These are phyloP conservation scores for Raffaelea ambrosiae DNA, from an alignment of 2,329 filamentous ascomycete genomes.

Conservation along the genomic window DNA sequence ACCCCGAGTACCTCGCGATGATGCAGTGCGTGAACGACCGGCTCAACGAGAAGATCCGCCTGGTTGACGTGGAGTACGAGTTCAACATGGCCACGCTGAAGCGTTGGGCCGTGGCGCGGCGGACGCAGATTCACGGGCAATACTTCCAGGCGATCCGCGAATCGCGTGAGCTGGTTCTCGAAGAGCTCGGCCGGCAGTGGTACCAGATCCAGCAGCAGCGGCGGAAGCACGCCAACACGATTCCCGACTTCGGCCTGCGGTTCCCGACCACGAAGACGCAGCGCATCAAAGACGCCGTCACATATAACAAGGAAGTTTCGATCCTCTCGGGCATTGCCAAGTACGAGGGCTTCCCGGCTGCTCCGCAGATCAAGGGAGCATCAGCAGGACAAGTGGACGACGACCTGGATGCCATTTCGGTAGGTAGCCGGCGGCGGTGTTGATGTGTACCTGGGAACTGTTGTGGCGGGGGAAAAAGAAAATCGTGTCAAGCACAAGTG, in stretches of 20 bases:
- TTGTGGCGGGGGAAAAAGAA: no score
- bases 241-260: slow-evolving; percentile 72
- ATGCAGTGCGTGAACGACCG: slow-evolving; percentile 78
- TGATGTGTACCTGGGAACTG: no score
- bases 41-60: slow-evolving; percentile 68
- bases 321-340: slow-evolving; percentile 86
- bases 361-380: slow-evolving; percentile 72
- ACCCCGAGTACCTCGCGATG: slow-evolving; percentile 87
- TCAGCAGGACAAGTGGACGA: slow-evolving; percentile 69
- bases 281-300: slow-evolving; percentile 74
- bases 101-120: slow-evolving; percentile 68
- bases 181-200: slow-evolving; percentile 78
- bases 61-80: slow-evolving; percentile 64
- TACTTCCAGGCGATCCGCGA: slow-evolving; percentile 84
- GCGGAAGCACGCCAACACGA: slow-evolving; percentile 56
- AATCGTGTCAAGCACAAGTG: no score
- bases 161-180: slow-evolving; percentile 69
- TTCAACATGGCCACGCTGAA: slow-evolving; percentile 67
- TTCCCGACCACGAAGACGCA: slow-evolving; percentile 71
- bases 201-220: slow-evolving; percentile 89
- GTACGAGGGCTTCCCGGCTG: slow-evolving; percentile 91
- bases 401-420: slow-evolving; percentile 82
- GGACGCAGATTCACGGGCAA: slow-evolving; percentile 80
- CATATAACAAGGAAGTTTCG: slow-evolving; percentile 93
- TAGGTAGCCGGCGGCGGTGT: slow-evolving; percentile 50